phyloP scores from a whole-genome alignment of 2,329 filamentous ascomycete species.

The Berkeleyomyces rouxiae region DNA sequence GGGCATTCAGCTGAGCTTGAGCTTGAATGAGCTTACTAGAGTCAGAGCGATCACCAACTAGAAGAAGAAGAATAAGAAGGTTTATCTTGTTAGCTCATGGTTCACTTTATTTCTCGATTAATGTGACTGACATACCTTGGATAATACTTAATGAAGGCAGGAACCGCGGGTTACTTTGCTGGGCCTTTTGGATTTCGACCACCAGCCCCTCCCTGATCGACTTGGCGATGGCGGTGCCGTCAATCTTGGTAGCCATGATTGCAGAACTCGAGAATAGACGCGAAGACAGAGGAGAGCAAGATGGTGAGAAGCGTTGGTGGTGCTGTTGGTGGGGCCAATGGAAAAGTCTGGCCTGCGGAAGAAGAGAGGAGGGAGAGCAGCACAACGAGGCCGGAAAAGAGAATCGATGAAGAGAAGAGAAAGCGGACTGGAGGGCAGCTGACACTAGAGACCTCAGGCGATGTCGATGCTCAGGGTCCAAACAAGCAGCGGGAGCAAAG shows the following conservation, averaged over 20 bases:
- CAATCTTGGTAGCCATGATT: constrained; percentile 83
- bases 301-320: background rate
- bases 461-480: background rate
- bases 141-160: constrained; percentile 85
- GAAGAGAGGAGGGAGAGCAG: background rate
- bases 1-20: background rate
- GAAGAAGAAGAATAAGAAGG: constrained; percentile 34
- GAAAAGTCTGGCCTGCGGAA: background rate
- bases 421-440: background rate
- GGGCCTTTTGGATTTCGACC: constrained; percentile 63
- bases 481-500: background rate
- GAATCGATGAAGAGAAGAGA: background rate
- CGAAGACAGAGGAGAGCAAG: background rate
- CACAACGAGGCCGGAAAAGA: background rate
- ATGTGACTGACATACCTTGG: constrained; percentile 40
- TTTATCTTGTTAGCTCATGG: constrained; percentile 12
- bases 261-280: constrained; percentile 30
- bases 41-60: constrained; percentile 84
- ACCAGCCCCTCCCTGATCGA: constrained; percentile 70
- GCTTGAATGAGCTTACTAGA: constrained; percentile 46
- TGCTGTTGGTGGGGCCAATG: background rate
- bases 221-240: constrained; percentile 91
- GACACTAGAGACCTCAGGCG: background rate
- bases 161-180: constrained; percentile 72
- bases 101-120: constrained; percentile 4